Evolutionary conservation across 106 monocot species (phyloP).

Genomic region (Alisma plantagoaquatica): DNA sequence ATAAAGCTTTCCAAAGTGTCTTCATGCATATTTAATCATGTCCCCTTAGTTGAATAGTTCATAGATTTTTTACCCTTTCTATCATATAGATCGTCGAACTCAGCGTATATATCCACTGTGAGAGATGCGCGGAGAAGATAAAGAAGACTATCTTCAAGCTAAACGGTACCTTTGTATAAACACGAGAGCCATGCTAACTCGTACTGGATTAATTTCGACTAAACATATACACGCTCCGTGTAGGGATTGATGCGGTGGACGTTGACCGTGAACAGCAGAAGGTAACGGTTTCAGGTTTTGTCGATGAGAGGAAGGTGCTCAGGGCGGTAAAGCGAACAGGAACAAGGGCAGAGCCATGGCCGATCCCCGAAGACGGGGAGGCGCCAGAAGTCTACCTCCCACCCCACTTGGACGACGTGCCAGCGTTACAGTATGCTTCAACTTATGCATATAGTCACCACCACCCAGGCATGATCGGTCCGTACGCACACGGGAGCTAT

Average conservation of each 20-base stretch:
- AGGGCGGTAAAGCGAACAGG: slow-evolving; percentile 69
- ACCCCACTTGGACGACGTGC: slow-evolving; percentile 35
- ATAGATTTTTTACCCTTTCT: too few species aligned
- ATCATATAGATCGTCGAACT: slow-evolving; percentile 67
- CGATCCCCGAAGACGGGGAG: slow-evolving; percentile 35
- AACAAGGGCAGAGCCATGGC: slow-evolving; percentile 75
- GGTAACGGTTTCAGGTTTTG: slow-evolving; percentile 73
- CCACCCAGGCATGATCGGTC: too few species aligned
- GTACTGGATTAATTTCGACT: too few species aligned
- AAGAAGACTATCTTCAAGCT: slow-evolving; percentile 56
- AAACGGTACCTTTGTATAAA: slow-evolving; percentile 40
- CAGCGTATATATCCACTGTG: slow-evolving; percentile 67
- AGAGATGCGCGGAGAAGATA: slow-evolving; percentile 61
- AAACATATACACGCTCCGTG: too few species aligned
- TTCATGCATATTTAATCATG: too few species aligned
- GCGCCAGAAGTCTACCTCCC: slow-evolving; percentile 42
- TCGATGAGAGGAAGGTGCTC: slow-evolving; percentile 45
- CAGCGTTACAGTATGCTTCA: not conserved
- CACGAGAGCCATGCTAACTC: too few species aligned
- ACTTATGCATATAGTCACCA: slow-evolving; percentile 4
- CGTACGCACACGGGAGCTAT: too few species aligned
- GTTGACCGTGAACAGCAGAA: slow-evolving; percentile 70
- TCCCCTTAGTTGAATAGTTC: too few species aligned
- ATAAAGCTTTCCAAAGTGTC: too few species aligned
- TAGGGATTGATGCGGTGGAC: slow-evolving; percentile 62